A percentile compares a stretch with the other conserved stretches of the same genome.
Evolutionary conservation across 148 eudicot species (phyloP).

Genomic region (Cornus controversa): DNA sequence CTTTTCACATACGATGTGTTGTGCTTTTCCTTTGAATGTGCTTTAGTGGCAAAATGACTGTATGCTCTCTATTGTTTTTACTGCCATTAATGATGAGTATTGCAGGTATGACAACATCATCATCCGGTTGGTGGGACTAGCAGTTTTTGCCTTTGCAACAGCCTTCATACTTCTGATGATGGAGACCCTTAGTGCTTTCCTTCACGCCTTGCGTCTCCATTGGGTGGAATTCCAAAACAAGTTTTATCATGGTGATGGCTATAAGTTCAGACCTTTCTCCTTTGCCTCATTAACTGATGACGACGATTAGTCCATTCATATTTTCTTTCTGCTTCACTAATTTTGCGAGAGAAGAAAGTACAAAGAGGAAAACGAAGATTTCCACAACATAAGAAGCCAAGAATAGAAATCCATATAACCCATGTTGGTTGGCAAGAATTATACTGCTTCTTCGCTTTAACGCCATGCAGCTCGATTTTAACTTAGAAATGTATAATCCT

Average conservation of each 20-base stretch:
- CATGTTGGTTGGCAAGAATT: conserved; percentile 2
- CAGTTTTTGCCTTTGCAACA: conserved; percentile 85
- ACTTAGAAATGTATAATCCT: conserved; percentile 22
- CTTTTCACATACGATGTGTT: not conserved
- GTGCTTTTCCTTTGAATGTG: not conserved
- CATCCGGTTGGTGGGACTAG: conserved; percentile 69
- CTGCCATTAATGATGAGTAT: not conserved
- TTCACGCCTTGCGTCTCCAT: conserved; percentile 97
- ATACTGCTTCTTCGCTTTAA: conserved; percentile 4
- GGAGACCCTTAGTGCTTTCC: conserved; percentile 97
- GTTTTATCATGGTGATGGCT: conserved; percentile 93
- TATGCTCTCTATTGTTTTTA: not conserved
- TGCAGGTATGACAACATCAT: conserved; percentile 75
- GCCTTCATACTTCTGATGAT: conserved; percentile 91
- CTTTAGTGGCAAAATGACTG: not conserved
- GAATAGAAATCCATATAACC: not conserved
- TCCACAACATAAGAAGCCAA: conserved; percentile 8
- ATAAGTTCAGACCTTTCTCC: conserved; percentile 90
- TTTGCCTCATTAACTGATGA: conserved; percentile 80
- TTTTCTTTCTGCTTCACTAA: not conserved
- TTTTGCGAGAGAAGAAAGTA: conserved; percentile 18
- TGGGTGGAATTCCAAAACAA: conserved; percentile 97
- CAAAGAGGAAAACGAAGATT: not conserved
- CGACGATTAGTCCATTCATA: conserved; percentile 51
- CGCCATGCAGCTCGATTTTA: conserved; percentile 11